These are phyloP conservation scores for Lichtheimia ornata DNA, from an alignment of 371 early-diverging fungal genomes.

Conservation along the genomic window DNA sequence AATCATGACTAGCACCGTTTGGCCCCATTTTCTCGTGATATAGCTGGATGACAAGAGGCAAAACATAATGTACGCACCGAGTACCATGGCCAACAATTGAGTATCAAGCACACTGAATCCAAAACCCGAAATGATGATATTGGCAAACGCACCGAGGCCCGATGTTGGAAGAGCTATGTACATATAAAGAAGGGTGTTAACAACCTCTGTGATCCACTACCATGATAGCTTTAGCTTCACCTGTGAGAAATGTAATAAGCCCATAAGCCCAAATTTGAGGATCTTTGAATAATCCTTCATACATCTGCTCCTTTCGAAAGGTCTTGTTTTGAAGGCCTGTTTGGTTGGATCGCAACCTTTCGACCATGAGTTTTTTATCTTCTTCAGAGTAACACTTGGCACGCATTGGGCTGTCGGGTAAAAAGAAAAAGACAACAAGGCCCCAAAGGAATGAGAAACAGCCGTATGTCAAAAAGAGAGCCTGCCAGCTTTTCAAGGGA, in stretches of 20 bases:
- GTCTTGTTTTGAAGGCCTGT: slow-evolving; percentile 24
- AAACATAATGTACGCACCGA: slow-evolving; percentile 28
- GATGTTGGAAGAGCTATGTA: slow-evolving; percentile 18
- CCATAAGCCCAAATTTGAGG: slow-evolving; percentile 25
- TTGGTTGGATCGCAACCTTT: slow-evolving; percentile 26
- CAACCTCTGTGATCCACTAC: too few relatives aligned
- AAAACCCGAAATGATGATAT: slow-evolving; percentile 24
- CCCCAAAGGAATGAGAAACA: slow-evolving; percentile 24
- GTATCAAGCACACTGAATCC: slow-evolving; percentile 25
- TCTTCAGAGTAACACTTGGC: slow-evolving; percentile 30
- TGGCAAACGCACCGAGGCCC: slow-evolving; percentile 28
- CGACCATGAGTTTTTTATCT: slow-evolving; percentile 27
- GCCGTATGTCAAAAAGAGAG: slow-evolving; percentile 24
- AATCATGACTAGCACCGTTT: slow-evolving; percentile 22
- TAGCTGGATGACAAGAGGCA: slow-evolving; percentile 18
- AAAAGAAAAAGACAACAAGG: slow-evolving; percentile 12
- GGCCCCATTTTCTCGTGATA: slow-evolving; percentile 17
- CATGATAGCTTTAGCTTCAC: too few relatives aligned
- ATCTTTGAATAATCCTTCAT: slow-evolving; percentile 23
- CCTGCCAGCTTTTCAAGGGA: slow-evolving; percentile 28
- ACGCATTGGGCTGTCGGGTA: slow-evolving; percentile 32
- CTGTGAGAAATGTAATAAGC: slow-evolving; percentile 19
- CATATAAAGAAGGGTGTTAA: too few relatives aligned
- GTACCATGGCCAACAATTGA: slow-evolving; percentile 30
- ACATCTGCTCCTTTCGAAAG: slow-evolving; percentile 23